Evolutionary conservation across 768 basidiomycete species (phyloP), one percentile per base, ranked within the genome.

Genomic region (Leccinum aurantiacum): DNA sequence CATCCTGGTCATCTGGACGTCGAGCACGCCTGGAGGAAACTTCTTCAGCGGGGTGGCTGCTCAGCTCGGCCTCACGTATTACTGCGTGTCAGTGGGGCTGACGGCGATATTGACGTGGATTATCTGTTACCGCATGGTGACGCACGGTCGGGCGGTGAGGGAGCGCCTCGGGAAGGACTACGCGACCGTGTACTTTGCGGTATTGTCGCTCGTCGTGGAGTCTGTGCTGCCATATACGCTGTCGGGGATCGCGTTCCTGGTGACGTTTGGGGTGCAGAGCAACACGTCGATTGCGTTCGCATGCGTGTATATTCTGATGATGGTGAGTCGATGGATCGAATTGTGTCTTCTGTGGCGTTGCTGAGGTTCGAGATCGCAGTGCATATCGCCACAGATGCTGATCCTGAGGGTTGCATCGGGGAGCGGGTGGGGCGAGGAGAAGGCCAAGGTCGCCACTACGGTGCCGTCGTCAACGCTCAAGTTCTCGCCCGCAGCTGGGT

Each of bases 181-280:
- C 6, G 65, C 69, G n/a, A 22, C 15, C 1, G 62, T 63, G 31
- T 71, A 71, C 57, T 67, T 71, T 19, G 37, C 60, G 0, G 29
- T 65, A 38, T 2, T 65, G 29, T 25, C 65, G 2, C 22, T 71
- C 15, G 35, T 69, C 17, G 50, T 71, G 37, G 71, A 71, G 59
- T 73, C 67, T 0, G 60, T 70, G 56, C 27, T 72, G 25, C 71
- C 70, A 15, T 72, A 67, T 47, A 63, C 71, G 38, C 35, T 72
- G 6, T 61, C 63, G 0, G 70, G 71, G 33, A 58, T 69, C 5
- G 69, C 67, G 4, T 71, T 72, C 51, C 13, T 68, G 49, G 59
- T 62, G 6, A 59, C 68, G 41, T 66, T 70, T n/a, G 66, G 68
- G 22, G 31, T 54, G 11, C 57, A 57, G 50, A 69, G 65, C 7